A percentile compares a stretch with the other conserved stretches of the same genome.
Evolutionary conservation across 2,329 filamentous ascomycete species (phyloP).

Genomic region (Aspergillus novoparasiticus): DNA sequence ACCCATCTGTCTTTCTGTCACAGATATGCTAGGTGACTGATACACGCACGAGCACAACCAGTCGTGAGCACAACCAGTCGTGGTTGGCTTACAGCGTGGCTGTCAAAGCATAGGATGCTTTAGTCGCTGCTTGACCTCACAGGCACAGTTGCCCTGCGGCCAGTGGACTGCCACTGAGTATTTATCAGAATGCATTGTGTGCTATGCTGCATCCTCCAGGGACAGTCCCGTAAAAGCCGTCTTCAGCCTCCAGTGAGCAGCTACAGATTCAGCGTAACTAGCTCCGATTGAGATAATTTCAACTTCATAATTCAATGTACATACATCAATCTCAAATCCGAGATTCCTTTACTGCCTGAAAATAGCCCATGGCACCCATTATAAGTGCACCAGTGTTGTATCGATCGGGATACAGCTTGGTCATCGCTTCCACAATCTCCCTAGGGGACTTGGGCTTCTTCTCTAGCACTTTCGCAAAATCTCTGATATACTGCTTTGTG

Average conservation of each 20-base stretch:
- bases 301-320: neutral
- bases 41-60: neutral
- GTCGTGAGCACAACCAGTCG: neutral
- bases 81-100: neutral
- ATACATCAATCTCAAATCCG: neutral
- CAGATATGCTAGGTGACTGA: neutral
- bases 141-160: neutral
- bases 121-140: neutral
- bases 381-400: constrained; percentile 7
- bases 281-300: neutral
- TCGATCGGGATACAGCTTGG: constrained; percentile 9
- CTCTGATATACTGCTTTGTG: constrained; percentile 10
- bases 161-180: neutral
- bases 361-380: constrained; percentile 5
- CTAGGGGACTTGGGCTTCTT: neutral
- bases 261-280: neutral
- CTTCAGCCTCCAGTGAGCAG: neutral
- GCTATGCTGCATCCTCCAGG: neutral
- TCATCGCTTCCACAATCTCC: constrained; percentile 7
- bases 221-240: neutral
- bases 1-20: neutral
- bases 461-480: constrained; percentile 4
- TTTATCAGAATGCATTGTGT: neutral
- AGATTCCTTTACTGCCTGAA: constrained; percentile 2
- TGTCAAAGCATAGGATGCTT: neutral